Percentiles rank a stretch among this genome's conserved stretches.
Evolutionary conservation across 2,329 filamentous ascomycete species (phyloP).

Genomic region (Penicillium psychrosexuale): DNA sequence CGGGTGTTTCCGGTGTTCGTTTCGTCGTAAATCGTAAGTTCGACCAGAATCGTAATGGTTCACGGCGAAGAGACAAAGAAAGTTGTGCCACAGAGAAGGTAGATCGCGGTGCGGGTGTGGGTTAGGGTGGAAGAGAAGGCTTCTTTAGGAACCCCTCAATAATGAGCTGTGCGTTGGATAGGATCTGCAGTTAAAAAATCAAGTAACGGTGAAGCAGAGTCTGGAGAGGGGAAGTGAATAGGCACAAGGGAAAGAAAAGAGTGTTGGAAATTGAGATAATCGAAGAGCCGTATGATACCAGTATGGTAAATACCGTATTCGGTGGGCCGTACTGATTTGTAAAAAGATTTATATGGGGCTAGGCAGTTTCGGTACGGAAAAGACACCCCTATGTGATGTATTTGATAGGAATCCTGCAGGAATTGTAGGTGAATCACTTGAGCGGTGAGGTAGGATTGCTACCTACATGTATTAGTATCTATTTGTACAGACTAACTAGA

Average conservation of each 20-base stretch:
- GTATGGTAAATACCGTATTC: conserved; percentile 10
- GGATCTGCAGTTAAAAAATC: conserved; percentile 1
- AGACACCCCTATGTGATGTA: neutral
- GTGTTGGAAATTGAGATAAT: conserved; percentile 14
- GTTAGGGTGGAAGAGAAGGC: neutral
- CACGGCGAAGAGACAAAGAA: neutral
- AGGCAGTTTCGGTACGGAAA: conserved; percentile 8
- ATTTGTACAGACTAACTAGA: neutral
- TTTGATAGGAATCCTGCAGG: conserved; percentile 2
- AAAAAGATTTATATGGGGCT: neutral
- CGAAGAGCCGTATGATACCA: neutral
- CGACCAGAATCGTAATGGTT: conserved; percentile 1
- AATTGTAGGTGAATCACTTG: neutral
- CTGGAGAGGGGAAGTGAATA: conserved; percentile 10
- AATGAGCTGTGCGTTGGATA: neutral
- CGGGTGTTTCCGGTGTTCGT: conserved; percentile 6
- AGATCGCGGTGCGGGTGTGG: neutral
- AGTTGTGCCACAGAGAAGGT: neutral
- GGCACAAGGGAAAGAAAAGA: conserved; percentile 5
- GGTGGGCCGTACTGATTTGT: neutral
- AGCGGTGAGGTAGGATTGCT: conserved; percentile 1
- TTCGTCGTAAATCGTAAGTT: conserved; percentile 15
- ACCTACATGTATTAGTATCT: conserved; percentile 3
- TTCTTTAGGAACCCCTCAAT: conserved; percentile 1
- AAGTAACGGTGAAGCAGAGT: conserved; percentile 16